Evolutionary conservation across 2,329 filamentous ascomycete species (phyloP), one percentile per base, ranked within the genome.

Genomic region (Metarhizium sp.): DNA sequence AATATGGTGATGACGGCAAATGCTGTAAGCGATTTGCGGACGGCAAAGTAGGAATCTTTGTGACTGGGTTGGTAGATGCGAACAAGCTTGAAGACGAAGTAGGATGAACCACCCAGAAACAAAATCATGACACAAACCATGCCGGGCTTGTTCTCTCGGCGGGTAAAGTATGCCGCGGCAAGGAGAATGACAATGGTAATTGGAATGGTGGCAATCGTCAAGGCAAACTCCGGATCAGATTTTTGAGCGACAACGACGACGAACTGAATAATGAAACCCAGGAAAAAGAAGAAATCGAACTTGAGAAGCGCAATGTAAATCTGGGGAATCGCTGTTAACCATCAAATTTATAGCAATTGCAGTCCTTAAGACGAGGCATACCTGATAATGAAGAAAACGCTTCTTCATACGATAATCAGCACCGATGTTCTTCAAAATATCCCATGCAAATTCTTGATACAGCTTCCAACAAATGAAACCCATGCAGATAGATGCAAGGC

Each of bases 281-380:
- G 84, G 79, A 99, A 99, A 78, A 99, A 97, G 84, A 99, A 99
- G 74, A 99, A 97, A 74, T 99, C 94, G 71, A 99, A 99, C 73
- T 99, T 99, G 61, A 99, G 81, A 11, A 99, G 81, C 42, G 94
- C 90, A 66, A 99, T 96, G 73, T 96, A 99, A 70, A 99, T 92
- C 92, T 96, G 69, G 64, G 58, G 57, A 14, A 13, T 3, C 6
- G 3, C 30, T 14, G 56, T 57, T 20, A 55, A 38, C 14, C 2
- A n/a, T 36, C 36, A 14, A 29, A 32, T 38, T n/a, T 14, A 11
- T 18, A 20, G n/a, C 3, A 25, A 14, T 14, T n/a, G 25, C 16
- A 16, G 18, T 30, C 29, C 11, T n/a, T 10, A 29, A 18, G 30
- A 65, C 77, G 13, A 13, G 25, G 20, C 53, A 53, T 76, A 95